Evolutionary conservation across 129 eudicot species (phyloP), one percentile per base, ranked within the genome.

Genomic region (Deinandra increscens): DNA sequence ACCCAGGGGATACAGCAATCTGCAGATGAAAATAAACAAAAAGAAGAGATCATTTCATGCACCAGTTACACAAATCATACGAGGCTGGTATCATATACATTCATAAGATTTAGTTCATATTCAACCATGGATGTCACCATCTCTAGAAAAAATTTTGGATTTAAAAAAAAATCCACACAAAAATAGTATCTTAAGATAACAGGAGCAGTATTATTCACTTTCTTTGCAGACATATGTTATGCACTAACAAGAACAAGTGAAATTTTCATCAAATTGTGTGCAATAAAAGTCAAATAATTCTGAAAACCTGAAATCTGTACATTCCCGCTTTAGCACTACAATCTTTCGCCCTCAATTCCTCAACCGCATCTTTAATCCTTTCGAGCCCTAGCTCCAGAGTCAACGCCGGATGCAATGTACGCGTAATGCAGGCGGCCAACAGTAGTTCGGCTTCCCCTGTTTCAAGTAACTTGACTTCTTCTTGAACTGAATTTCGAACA

Each of bases 1-100:
- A 83, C 78, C 92, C 84, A 51, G 99, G 99, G 45, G 97, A 86
- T 44, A 93, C 99, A 71, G 88, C 85, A 83, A 93, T 82, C 99
- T 93, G 68, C 71, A 64, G 36, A 67, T 60, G 46, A 26, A 10
- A 71, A 19, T 22, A 68, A 54, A 41, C 72, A 51, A 45, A 60
- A 60, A 5, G 11, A 17, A 5, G 1, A 46, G 1, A 36, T 34
- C 4, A 48, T 7, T 36, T 61, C 18, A 15, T 34, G 53, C 62
- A 60, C 49, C 44, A 36, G 17, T 37, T 33, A 46, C 37, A 60
- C 9, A 7, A 59, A 45, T 48, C 46, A 48, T 48, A 72, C 18
- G 18, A 4, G 17, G 19, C 14, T 4, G 19, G 18, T 42, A 42
- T 6, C 1, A 12, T 54, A 14, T 42, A 31, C 12, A 42, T 20